phyloP scores from a whole-genome alignment of 805 yeast genomes.

The Peterozyma xylosa region DNA sequence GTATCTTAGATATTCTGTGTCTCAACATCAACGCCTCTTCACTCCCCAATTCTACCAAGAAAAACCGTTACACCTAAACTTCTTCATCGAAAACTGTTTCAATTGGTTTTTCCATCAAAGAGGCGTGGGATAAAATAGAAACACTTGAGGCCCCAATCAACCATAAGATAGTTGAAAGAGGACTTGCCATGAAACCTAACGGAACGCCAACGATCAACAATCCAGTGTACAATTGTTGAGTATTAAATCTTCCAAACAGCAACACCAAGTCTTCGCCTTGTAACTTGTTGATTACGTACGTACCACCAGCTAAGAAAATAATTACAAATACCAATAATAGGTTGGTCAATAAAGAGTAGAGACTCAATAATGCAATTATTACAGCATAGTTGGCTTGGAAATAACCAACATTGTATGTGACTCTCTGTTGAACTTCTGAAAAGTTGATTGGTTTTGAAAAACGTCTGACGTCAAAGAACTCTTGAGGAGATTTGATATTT shows the following conservation, averaged over 20 bases:
- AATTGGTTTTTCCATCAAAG: constrained; percentile 83
- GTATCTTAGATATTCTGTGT: too few relatives aligned
- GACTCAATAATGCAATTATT: constrained; percentile 61
- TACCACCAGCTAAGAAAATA: constrained; percentile 62
- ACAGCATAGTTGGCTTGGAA: constrained; percentile 81
- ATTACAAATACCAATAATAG: constrained; percentile 78
- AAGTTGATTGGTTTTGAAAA: constrained; percentile 86
- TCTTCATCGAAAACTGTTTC: constrained; percentile 88
- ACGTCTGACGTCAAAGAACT: constrained; percentile 86
- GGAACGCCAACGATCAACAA: constrained; percentile 70
- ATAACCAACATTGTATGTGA: constrained; percentile 77
- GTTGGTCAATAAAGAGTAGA: constrained; percentile 87
- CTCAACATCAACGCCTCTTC: too few relatives aligned
- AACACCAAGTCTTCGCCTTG: constrained; percentile 75
- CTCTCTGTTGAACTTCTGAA: constrained; percentile 84
- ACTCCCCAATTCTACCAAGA: too few relatives aligned
- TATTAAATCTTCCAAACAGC: constrained; percentile 61
- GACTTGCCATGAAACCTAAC: constrained; percentile 79
- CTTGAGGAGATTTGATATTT: constrained; percentile 81
- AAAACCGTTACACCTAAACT: constrained; percentile 11
- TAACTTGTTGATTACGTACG: constrained; percentile 70
- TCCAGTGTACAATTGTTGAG: constrained; percentile 76
- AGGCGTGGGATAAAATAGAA: constrained; percentile 72
- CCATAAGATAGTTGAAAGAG: constrained; percentile 84
- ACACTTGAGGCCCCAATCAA: constrained; percentile 81